These are phyloP conservation scores for Tylopilus intermedius DNA, from an alignment of 768 basidiomycete genomes.

Conservation along the genomic window DNA sequence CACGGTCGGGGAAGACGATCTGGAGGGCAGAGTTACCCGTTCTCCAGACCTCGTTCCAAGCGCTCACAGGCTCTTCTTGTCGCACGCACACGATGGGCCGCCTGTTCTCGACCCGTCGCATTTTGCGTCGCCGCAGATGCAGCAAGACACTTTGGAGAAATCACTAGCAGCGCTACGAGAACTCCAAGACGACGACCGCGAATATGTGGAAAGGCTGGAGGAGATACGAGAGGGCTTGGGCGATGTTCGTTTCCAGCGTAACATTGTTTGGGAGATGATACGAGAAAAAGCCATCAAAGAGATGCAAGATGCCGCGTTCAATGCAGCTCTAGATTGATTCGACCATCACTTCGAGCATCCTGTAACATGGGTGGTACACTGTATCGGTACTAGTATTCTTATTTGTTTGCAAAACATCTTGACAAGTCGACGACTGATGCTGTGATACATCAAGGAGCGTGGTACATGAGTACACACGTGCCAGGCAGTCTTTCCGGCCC, in stretches of 20 bases:
- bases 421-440: not conserved
- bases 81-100: constrained; percentile 42
- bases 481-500: not conserved
- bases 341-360: not conserved
- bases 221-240: constrained; percentile 82
- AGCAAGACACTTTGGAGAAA: constrained; percentile 69
- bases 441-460: too few species aligned
- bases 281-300: constrained; percentile 71
- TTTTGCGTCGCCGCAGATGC: constrained; percentile 60
- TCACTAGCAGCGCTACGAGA: constrained; percentile 69
- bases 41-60: constrained; percentile 65
- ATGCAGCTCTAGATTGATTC: constrained; percentile 27
- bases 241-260: constrained; percentile 64
- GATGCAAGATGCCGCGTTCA: constrained; percentile 58
- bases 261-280: constrained; percentile 72
- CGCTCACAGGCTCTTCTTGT: constrained; percentile 64
- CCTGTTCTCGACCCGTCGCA: constrained; percentile 55
- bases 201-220: constrained; percentile 79
- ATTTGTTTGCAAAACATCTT: not conserved
- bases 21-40: constrained; percentile 44
- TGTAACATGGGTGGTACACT: constrained; percentile 1
- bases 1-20: constrained; percentile 36
- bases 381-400: not conserved
- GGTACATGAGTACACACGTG: not conserved
- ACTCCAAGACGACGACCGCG: constrained; percentile 79